phyloP scores from a whole-genome alignment of 2,329 filamentous ascomycete species.

The Penicillium glabrum region DNA sequence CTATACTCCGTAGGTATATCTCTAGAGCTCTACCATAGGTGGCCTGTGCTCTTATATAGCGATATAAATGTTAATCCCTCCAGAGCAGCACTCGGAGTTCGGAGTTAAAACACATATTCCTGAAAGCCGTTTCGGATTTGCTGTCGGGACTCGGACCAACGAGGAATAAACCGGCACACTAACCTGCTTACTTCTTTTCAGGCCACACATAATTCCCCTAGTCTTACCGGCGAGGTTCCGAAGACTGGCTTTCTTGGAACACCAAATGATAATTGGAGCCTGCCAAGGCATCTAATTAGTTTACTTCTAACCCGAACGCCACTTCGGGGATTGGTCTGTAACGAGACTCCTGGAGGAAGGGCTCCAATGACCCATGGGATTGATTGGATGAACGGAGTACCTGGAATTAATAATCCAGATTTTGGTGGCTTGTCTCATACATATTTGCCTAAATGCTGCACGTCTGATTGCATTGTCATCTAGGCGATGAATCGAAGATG shows the following conservation, averaged over 20 bases:
- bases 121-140: not conserved
- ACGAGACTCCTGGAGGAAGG: not conserved
- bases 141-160: too few relatives aligned
- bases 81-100: not conserved
- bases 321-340: conserved; percentile 1
- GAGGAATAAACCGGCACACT: too few relatives aligned
- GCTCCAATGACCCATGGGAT: not conserved
- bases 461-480: not conserved
- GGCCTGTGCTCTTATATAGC: not conserved
- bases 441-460: not conserved
- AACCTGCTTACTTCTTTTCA: too few relatives aligned
- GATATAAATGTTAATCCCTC: not conserved
- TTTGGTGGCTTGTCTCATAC: not conserved
- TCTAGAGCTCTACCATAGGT: not conserved
- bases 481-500: not conserved
- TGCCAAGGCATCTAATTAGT: not conserved
- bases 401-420: not conserved
- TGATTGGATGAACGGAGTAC: not conserved
- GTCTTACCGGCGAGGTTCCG: not conserved
- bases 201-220: too few relatives aligned
- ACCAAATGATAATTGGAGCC: not conserved
- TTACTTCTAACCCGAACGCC: not conserved
- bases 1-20: not conserved
- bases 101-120: not conserved
- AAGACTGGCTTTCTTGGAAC: not conserved